Evolutionary conservation across 2,329 filamentous ascomycete species (phyloP), one percentile per base, ranked within the genome.

Genomic region (Aspergillus transmontanensis): DNA sequence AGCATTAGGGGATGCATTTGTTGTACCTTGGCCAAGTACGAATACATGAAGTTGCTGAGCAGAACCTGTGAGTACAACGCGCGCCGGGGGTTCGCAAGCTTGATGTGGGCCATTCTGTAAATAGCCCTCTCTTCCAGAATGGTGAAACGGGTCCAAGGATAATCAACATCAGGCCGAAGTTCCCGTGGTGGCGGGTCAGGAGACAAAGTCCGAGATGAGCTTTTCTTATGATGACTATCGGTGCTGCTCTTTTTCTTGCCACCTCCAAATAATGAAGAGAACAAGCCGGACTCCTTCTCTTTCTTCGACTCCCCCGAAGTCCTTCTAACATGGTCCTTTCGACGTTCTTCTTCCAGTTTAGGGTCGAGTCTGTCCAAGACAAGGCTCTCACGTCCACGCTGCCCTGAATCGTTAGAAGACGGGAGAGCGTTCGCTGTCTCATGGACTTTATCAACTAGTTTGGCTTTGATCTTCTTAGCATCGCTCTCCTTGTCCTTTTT

Each of bases 11-110:
- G 95, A 77, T 99, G 95, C 92, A 97, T 97, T 73, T 96, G 93
- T 80, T 99, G 95, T 53, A 99, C 95, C 78, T 98, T 99, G 66
- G 95, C 95, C 68, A 99, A 86, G 77, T 99, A 99, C 62, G 93
- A 95, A 81, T 99, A 99, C 95, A 99, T 99, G 79, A 99, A 99
- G 78, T 99, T 99, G 80, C 94, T 97, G 69, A 99, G 86, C 63
- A 99, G 84, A 26, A 99, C 95, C 78, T 99, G 95, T 64, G 94
- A 97, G 74, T 96, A 90, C 58, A 99, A 81, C 46, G 94, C 91
- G 61, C 95, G 90, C 51, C 94, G 89, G 43, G 95, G 95, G 75
- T 99, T 98, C n/a, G 95, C 95, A 65, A 99, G 87, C 79, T 99
- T 99, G 80, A 98, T 96, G 76, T 99, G 95, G 21, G 95, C 95